phyloP scores from a whole-genome alignment of 192 early-diverging fungal genomes.

The Backusella sp. region DNA sequence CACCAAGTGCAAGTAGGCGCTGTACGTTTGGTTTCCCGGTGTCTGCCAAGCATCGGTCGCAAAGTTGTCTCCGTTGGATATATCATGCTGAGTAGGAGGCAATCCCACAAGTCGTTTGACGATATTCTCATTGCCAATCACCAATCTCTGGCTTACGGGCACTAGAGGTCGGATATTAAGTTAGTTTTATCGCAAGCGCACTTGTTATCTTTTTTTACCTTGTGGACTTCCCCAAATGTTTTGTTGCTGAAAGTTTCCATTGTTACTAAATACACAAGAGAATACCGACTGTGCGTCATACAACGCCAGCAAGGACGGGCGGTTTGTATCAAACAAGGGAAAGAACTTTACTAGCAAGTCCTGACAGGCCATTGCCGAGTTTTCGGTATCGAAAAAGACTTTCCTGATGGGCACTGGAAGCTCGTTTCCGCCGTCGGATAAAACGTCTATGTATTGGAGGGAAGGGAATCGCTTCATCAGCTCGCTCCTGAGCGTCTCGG shows the following conservation, averaged over 20 bases:
- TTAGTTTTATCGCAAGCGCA: not conserved
- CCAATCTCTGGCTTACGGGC: not conserved
- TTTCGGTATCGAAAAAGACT: constrained; percentile 44
- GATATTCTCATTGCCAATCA: constrained; percentile 21
- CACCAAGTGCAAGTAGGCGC: constrained; percentile 21
- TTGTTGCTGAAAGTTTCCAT: constrained; percentile 7
- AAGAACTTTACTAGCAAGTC: constrained; percentile 47
- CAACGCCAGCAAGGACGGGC: constrained; percentile 31
- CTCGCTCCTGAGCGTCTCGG: constrained; percentile 21
- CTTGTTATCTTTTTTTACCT: constrained; percentile 12
- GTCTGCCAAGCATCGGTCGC: constrained; percentile 54
- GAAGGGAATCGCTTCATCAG: constrained; percentile 40
- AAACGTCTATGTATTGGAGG: constrained; percentile 34
- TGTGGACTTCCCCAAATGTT: constrained; percentile 14
- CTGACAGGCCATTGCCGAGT: constrained; percentile 28
- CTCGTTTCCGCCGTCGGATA: not conserved
- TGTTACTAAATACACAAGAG: constrained; percentile 26
- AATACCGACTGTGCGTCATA: constrained; percentile 43
- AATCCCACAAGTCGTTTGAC: constrained; percentile 21
- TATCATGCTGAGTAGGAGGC: constrained; percentile 42
- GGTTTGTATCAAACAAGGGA: constrained; percentile 41
- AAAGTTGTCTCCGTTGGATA: constrained; percentile 37
- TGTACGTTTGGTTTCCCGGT: constrained; percentile 18
- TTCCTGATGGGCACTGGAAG: constrained; percentile 28
- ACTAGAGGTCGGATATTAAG: not conserved